Evolutionary conservation across 257 asterid genomes (phyloP).

Genomic region (Nicotiana tabacum): DNA sequence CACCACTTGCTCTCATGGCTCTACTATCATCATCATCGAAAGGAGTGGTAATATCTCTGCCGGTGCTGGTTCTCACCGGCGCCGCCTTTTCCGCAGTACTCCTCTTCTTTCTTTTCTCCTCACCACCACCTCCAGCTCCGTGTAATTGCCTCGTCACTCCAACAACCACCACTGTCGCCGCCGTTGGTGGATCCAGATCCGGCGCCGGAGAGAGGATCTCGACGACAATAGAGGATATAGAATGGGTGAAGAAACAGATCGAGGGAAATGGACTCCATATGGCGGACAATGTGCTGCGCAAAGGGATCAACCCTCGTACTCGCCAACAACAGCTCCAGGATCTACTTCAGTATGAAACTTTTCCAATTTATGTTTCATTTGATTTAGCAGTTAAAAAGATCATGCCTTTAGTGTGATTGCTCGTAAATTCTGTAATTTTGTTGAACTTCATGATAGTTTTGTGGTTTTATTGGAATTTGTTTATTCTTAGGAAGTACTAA

Average conservation of each 20-base stretch:
- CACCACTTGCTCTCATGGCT: constrained; percentile 19
- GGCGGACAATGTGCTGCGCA: constrained; percentile 76
- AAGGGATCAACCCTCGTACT: constrained; percentile 96
- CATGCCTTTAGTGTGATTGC: neutral
- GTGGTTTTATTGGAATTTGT: neutral
- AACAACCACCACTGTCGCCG: constrained; percentile 14
- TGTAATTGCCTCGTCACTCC: constrained; percentile 50
- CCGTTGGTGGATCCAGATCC: neutral
- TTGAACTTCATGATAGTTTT: neutral
- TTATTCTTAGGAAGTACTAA: neutral
- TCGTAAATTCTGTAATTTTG: neutral
- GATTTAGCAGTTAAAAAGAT: neutral
- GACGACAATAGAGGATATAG: constrained; percentile 56
- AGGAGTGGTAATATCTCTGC: constrained; percentile 72
- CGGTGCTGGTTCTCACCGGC: constrained; percentile 49
- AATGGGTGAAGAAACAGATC: constrained; percentile 71
- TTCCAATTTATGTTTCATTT: neutral
- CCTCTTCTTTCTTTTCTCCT: constrained; percentile 43
- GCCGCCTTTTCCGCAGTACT: constrained; percentile 38
- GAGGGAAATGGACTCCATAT: constrained; percentile 79
- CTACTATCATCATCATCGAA: constrained; percentile 34
- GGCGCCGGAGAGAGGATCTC: constrained; percentile 36
- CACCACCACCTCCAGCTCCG: constrained; percentile 38
- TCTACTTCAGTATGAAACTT: constrained; percentile 36
- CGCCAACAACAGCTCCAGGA: constrained; percentile 90